These are phyloP conservation scores for Trichoderma simmonsii DNA, from an alignment of 2,329 filamentous ascomycete genomes.

Conservation along the genomic window DNA sequence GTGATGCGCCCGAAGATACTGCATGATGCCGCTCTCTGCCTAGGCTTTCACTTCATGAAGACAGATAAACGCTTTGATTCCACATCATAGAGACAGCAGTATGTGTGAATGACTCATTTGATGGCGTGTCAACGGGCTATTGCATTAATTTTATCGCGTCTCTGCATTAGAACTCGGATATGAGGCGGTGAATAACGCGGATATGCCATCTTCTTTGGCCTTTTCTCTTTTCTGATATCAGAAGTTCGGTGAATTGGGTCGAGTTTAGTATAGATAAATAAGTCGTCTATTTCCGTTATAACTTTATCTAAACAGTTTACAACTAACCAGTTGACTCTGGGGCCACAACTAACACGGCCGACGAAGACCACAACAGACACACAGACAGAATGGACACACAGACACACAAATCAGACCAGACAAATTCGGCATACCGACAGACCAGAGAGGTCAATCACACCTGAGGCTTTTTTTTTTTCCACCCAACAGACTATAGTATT, in stretches of 20 bases:
- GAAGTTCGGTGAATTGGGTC: not conserved
- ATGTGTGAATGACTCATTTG: not conserved
- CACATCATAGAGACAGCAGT: not conserved
- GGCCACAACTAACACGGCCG: not conserved
- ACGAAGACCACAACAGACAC: not conserved
- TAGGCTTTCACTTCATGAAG: not conserved
- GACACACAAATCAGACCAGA: too few species aligned
- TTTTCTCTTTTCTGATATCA: not conserved
- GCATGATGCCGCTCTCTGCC: not conserved
- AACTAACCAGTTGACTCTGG: not conserved
- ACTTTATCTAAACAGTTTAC: not conserved
- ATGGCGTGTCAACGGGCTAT: not conserved
- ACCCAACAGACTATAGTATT: not conserved
- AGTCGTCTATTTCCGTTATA: not conserved
- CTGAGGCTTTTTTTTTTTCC: too few species aligned
- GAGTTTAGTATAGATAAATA: not conserved
- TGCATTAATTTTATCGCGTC: not conserved
- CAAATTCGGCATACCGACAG: too few species aligned
- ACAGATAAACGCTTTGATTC: not conserved
- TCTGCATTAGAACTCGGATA: not conserved
- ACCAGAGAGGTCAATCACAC: too few species aligned
- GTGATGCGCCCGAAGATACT: not conserved
- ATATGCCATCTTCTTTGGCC: not conserved
- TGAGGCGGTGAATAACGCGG: not conserved
- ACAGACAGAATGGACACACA: too few species aligned